Evolutionary conservation across 225 moss, liverwort and hornwort species (phyloP).

Genomic region (Bryoerythrophyllum caledonicum): DNA sequence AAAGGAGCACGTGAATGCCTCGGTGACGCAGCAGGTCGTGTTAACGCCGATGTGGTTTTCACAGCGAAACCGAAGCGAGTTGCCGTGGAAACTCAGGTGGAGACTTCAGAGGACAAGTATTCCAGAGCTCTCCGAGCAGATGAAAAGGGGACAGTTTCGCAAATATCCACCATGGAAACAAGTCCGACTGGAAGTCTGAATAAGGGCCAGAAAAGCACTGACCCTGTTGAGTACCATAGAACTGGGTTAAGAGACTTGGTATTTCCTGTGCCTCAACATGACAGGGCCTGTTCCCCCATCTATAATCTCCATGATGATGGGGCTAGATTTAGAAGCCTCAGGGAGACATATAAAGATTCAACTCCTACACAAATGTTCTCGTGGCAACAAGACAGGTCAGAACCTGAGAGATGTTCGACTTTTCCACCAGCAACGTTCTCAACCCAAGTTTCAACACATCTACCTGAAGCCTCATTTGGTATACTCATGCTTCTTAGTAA

Average conservation of each 20-base stretch:
- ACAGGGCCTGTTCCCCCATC: conserved; percentile 39
- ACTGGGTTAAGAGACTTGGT: conserved; percentile 31
- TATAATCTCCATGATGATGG: conserved; percentile 24
- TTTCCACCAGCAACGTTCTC: conserved; percentile 23
- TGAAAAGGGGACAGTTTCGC: conserved; percentile 10
- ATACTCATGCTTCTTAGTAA: conserved; percentile 10
- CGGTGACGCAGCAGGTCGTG: conserved; percentile 33
- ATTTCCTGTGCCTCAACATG: conserved; percentile 13
- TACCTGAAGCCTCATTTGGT: conserved; percentile 33
- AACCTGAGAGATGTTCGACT: conserved; percentile 12
- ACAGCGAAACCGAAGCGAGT: conserved; percentile 51
- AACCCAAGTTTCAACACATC: conserved; percentile 28
- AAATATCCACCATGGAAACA: conserved; percentile 13
- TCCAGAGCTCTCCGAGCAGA: neutral
- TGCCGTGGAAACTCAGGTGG: conserved; percentile 18
- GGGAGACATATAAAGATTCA: conserved; percentile 9
- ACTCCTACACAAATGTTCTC: conserved; percentile 13
- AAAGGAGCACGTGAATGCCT: conserved; percentile 48
- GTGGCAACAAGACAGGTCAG: conserved; percentile 20
- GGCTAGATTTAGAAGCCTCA: conserved; percentile 2
- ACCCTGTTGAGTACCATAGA: conserved; percentile 15
- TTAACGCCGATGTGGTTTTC: conserved; percentile 53
- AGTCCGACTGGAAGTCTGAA: conserved; percentile 22
- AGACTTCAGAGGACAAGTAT: neutral
- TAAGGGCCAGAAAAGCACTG: conserved; percentile 17